These are phyloP conservation scores for Eucalyptus urophylla DNA, from an alignment of 345 rosid species.

Conservation along the genomic window DNA sequence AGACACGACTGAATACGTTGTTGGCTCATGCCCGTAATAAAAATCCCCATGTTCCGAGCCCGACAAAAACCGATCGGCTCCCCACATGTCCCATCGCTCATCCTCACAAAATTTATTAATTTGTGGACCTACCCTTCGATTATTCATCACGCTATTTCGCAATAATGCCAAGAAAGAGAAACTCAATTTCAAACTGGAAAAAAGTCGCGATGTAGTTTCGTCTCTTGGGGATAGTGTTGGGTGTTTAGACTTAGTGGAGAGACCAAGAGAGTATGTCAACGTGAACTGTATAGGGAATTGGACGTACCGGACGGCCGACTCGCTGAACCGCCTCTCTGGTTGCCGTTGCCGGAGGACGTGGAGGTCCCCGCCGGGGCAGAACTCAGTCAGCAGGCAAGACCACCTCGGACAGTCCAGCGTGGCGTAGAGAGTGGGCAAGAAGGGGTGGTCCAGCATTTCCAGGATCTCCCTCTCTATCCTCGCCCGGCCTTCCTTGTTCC, in stretches of 20 bases:
- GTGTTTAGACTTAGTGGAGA: not conserved
- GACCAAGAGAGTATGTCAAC: not conserved
- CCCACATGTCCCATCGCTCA: not conserved
- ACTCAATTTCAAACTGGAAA: not conserved
- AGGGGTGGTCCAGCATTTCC: slow-evolving; percentile 72
- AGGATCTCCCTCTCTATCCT: slow-evolving; percentile 60
- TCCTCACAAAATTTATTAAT: not conserved
- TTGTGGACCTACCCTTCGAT: not conserved
- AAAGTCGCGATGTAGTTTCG: not conserved
- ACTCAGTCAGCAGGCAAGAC: slow-evolving; percentile 70
- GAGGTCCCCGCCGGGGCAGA: slow-evolving; percentile 85
- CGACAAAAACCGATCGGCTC: not conserved
- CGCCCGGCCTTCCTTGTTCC: slow-evolving; percentile 64
- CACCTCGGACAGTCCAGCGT: slow-evolving; percentile 58
- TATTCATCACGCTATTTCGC: not conserved
- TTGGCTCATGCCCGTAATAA: not conserved
- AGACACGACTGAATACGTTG: not conserved
- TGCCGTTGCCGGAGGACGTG: slow-evolving; percentile 69
- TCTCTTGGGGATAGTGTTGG: not conserved
- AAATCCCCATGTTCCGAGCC: not conserved
- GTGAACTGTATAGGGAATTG: not conserved
- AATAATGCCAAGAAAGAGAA: not conserved
- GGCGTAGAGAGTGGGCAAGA: slow-evolving; percentile 67
- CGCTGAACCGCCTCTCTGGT: slow-evolving; percentile 49
- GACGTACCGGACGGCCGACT: slow-evolving; percentile 59